phyloP scores from a whole-genome alignment of 352 stramenopile genomes.

The Phytophthora meadii region DNA sequence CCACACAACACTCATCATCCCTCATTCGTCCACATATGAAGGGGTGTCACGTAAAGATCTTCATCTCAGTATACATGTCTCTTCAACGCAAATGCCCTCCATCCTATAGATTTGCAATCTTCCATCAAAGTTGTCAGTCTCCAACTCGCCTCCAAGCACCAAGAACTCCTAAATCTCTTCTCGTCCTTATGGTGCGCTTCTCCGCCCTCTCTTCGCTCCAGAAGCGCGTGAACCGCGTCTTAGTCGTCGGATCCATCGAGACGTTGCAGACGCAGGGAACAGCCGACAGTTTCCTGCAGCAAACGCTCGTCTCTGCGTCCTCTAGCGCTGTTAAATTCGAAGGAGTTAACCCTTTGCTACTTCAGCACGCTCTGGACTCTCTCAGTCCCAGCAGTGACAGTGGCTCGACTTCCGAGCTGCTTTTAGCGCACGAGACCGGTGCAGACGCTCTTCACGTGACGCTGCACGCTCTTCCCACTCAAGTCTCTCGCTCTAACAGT shows the following conservation, averaged over 20 bases:
- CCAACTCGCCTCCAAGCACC: conserved; percentile 1
- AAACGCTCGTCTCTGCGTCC: conserved; percentile 41
- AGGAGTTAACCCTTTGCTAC: conserved; percentile 48
- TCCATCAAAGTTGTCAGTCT: conserved; percentile 1
- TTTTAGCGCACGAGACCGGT: conserved; percentile 44
- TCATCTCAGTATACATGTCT: background rate
- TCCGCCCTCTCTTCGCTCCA: conserved; percentile 24
- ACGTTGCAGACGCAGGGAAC: conserved; percentile 44
- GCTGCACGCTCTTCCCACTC: conserved; percentile 65
- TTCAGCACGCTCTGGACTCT: conserved; percentile 56
- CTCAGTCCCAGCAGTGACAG: conserved; percentile 52
- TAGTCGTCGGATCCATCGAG: conserved; percentile 59
- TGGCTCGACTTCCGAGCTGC: conserved; percentile 52
- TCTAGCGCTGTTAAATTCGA: conserved; percentile 34
- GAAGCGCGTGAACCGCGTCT: conserved; percentile 57
- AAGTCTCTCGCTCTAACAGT: conserved; percentile 75
- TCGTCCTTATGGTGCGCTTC: conserved; percentile 46
- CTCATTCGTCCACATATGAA: conserved; percentile 2
- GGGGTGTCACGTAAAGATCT: background rate
- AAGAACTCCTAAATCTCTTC: background rate
- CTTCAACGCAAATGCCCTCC: conserved; percentile 2
- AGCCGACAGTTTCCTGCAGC: conserved; percentile 45
- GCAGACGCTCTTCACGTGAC: conserved; percentile 49
- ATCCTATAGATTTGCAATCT: background rate
- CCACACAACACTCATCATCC: background rate